A percentile compares a stretch with the other conserved stretches of the same genome.
Evolutionary conservation across 768 basidiomycete species (phyloP).

Genomic region (Mycena chlorophos): DNA sequence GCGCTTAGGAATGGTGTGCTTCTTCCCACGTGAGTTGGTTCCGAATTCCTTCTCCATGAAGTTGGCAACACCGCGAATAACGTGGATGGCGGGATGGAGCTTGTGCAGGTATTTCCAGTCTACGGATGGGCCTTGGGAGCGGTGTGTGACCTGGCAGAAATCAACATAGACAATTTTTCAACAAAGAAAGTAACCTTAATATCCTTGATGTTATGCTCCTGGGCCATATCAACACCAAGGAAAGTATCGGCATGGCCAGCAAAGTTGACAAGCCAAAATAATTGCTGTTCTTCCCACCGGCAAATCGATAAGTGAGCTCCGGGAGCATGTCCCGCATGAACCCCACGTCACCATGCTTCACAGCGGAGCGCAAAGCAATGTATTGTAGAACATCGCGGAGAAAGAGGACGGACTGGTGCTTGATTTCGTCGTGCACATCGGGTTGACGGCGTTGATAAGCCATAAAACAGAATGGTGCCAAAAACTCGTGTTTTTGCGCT

Average conservation of each 20-base stretch:
- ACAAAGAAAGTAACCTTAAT: slow-evolving; percentile 29
- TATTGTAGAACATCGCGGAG: slow-evolving; percentile 28
- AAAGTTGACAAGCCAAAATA: slow-evolving; percentile 20
- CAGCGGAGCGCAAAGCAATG: slow-evolving; percentile 25
- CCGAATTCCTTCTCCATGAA: slow-evolving; percentile 32
- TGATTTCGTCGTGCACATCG: slow-evolving; percentile 10
- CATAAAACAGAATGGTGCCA: too few species aligned
- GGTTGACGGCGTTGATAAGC: slow-evolving; percentile 1
- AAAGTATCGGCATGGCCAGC: slow-evolving; percentile 1
- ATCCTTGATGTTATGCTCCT: slow-evolving; percentile 39
- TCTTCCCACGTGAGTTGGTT: slow-evolving; percentile 26
- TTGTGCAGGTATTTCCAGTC: slow-evolving; percentile 34
- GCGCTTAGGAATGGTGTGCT: slow-evolving; percentile 22
- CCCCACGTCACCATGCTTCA: slow-evolving; percentile 25
- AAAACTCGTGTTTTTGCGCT: too few species aligned
- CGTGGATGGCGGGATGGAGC: slow-evolving; percentile 35
- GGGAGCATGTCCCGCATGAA: slow-evolving; percentile 25
- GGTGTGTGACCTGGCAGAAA: slow-evolving; percentile 27
- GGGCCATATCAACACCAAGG: slow-evolving; percentile 6
- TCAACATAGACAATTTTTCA: neutral
- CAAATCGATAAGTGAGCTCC: slow-evolving; percentile 24
- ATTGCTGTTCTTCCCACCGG: slow-evolving; percentile 26
- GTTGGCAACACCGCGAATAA: slow-evolving; percentile 23
- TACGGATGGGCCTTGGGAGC: slow-evolving; percentile 33
- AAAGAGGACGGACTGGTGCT: slow-evolving; percentile 16